Evolutionary conservation across 73 alveolate genomes (phyloP), one percentile per base, ranked within the genome.

Genomic region (Uronychia binucleata): DNA sequence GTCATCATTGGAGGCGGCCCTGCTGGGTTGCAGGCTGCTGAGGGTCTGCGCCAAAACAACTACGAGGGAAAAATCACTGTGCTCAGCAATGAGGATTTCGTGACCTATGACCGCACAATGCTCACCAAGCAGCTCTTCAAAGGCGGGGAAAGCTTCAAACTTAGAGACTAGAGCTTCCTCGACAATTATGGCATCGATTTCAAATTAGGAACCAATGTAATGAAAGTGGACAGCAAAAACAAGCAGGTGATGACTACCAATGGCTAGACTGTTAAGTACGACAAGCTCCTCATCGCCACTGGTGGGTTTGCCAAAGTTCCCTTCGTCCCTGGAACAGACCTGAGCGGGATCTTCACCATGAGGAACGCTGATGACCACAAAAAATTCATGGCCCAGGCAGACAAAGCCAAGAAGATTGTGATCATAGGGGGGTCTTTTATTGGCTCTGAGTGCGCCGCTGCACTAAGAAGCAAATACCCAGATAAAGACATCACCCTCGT

Each of bases 1-100:
- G 98, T 93, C 31, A 93, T 97, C 35, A 88, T 96, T 33, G 99
- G 99, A 28, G 99, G 99, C 57, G 99, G 99, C 26, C 94, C 98
- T 32, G 98, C 98, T 1, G 99, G 98, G 26, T 86, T 86, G 26
- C 81, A 88, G 34, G 98, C 98, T n/a, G 99, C 98, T 35, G 99
- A 96, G 78, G 87, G 98, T 34, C 88, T 97, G 74, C 79, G 99
- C 85, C 85, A 93, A 77, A 86, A 95, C 35, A 95, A 93, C 88
- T 97, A 59, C 83, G 83, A 91, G 26, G 99, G 99, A 46, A 89
- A 90, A 76, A 96, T 97, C 81, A 46, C 91, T n/a, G 59, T 97
- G 57, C 58, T 97, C 32, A 76, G 96, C n/a, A 92, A 80, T 29
- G 99, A 97, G 81, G 86, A 74, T 31, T 77, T 59, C 32, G 81